Conservation (phyloP, 371 early-diverging fungal genomes). For the Lichtheimia hyalospora region DNA sequence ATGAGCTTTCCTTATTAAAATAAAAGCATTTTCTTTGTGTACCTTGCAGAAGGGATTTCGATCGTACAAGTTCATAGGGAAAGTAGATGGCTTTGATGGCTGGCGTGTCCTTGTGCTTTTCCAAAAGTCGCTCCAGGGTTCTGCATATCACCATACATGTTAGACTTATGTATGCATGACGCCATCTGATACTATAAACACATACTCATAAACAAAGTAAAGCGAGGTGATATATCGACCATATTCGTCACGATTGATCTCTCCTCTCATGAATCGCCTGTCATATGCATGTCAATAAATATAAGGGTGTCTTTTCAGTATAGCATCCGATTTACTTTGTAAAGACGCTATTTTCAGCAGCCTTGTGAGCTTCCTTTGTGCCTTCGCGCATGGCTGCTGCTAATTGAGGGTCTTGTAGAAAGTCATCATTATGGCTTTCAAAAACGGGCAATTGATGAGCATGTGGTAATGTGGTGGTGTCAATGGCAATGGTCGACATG, state of each 20-base stretch:
- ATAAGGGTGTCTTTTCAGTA: neutral
- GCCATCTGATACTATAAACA: neutral
- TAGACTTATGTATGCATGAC: neutral
- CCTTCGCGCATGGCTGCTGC: constrained; percentile 57
- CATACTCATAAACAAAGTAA: constrained; percentile 49
- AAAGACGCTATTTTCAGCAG: constrained; percentile 61
- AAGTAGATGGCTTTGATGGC: constrained; percentile 55
- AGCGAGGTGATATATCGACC: constrained; percentile 48
- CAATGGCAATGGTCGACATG: too few species aligned
- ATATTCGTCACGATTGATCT: constrained; percentile 46
- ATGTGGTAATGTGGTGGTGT: too few species aligned
- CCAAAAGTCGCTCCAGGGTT: constrained; percentile 53
- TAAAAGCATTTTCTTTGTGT: neutral
- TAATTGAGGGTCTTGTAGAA: constrained; percentile 44
- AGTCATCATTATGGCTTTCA: neutral
- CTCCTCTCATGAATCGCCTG: constrained; percentile 50
- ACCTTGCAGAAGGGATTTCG: constrained; percentile 40
- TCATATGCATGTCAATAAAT: neutral
- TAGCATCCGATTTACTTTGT: constrained; percentile 36
- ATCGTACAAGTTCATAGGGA: constrained; percentile 53
- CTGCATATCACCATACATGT: constrained; percentile 17
- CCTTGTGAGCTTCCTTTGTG: constrained; percentile 58
- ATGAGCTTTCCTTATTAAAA: too few species aligned
- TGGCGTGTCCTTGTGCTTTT: constrained; percentile 48
- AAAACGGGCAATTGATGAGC: too few species aligned